A percentile compares a stretch with the other conserved stretches of the same genome.
Evolutionary conservation across 352 stramenopile species (phyloP).

Genomic region (Phytopythium sindhum): DNA sequence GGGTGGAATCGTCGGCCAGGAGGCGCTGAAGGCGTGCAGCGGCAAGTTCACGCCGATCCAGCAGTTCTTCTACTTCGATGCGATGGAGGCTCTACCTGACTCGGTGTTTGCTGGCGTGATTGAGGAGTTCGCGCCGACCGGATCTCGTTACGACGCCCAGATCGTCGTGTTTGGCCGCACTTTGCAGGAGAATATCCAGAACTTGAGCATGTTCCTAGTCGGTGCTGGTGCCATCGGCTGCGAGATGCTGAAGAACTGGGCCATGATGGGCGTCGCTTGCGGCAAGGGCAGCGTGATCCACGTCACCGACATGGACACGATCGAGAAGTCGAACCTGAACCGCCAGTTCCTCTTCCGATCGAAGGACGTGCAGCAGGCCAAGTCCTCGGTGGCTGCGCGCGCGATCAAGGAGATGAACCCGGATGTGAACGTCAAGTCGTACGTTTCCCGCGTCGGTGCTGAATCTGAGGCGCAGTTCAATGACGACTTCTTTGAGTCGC

Average conservation of each 20-base stretch:
- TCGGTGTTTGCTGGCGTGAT: conserved; percentile 36
- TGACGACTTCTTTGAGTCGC: conserved; percentile 96
- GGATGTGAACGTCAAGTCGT: conserved; percentile 89
- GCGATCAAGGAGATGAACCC: conserved; percentile 96
- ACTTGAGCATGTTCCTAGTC: conserved; percentile 96
- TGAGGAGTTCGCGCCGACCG: conserved; percentile 59
- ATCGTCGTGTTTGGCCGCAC: conserved; percentile 87
- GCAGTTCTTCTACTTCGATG: conserved; percentile 99
- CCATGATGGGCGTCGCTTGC: conserved; percentile 97
- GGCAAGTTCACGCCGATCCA: conserved; percentile 99
- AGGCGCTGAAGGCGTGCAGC: conserved; percentile 98
- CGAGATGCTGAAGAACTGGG: conserved; percentile 99
- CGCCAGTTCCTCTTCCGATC: conserved; percentile 99
- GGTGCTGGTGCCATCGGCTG: conserved; percentile 99
- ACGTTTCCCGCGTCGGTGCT: conserved; percentile 80
- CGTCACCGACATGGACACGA: conserved; percentile 99
- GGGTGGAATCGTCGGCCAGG: conserved; percentile 97
- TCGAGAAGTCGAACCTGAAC: conserved; percentile 99
- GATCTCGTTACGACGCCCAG: conserved; percentile 92
- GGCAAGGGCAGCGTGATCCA: conserved; percentile 85
- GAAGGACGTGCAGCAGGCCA: conserved; percentile 96
- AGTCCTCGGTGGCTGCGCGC: conserved; percentile 91
- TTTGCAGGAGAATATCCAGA: conserved; percentile 80
- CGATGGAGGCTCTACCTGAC: conserved; percentile 94
- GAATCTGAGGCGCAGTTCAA: conserved; percentile 98